phyloP scores from a whole-genome alignment of 2,329 filamentous ascomycete species.

The Anthostomella pinea region DNA sequence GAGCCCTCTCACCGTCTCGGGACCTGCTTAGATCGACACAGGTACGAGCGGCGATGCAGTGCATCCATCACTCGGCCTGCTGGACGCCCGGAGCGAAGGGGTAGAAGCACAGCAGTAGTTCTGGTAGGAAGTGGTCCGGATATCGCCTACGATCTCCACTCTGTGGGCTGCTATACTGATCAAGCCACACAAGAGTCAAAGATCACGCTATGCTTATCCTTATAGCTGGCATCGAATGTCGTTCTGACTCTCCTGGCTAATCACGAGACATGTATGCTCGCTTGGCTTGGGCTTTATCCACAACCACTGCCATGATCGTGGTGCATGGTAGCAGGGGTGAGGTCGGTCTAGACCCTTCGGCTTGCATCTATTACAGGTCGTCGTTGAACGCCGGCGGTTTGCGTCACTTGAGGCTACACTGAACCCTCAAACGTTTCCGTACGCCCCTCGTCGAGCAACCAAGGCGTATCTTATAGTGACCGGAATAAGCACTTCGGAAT shows the following conservation, averaged over 20 bases:
- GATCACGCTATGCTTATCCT: too few relatives aligned
- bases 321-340: constrained; percentile 12
- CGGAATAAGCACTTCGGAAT: too few relatives aligned
- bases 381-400: constrained; percentile 9
- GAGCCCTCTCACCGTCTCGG: constrained; percentile 5
- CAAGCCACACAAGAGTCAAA: too few relatives aligned
- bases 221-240: neutral
- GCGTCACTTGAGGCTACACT: constrained; percentile 16
- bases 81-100: constrained; percentile 2
- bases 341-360: constrained; percentile 12
- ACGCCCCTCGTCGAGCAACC: too few relatives aligned
- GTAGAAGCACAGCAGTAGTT: neutral
- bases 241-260: neutral
- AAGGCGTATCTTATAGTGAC: too few relatives aligned
- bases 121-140: too few relatives aligned
- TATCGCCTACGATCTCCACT: too few relatives aligned
- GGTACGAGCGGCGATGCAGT: too few relatives aligned
- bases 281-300: neutral
- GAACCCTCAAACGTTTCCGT: too few relatives aligned
- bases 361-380: constrained; percentile 6
- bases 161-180: too few relatives aligned
- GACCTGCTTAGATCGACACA: constrained; percentile 6
- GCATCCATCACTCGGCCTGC: too few relatives aligned
- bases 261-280: constrained; percentile 4
- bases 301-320: too few relatives aligned